phyloP scores from a whole-genome alignment of 1,284 basidiomycete species.

The Marasmius oreades region DNA sequence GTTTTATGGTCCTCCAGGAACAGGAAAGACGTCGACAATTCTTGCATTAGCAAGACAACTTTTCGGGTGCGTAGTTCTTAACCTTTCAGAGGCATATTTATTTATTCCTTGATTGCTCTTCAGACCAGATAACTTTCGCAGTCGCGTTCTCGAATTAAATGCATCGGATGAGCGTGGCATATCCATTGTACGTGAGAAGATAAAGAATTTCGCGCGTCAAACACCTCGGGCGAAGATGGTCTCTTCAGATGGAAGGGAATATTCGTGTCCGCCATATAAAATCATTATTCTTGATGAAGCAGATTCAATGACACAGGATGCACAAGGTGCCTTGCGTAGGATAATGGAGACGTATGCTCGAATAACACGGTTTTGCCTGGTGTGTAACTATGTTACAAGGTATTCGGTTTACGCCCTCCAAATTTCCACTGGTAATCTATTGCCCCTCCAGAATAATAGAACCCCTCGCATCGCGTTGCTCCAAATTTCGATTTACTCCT shows the following conservation, averaged over 20 bases:
- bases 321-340: conserved; percentile 90
- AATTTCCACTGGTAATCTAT: background rate
- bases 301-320: conserved; percentile 99
- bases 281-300: conserved; percentile 99
- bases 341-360: conserved; percentile 99
- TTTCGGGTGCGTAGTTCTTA: conserved; percentile 65
- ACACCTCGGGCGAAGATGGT: conserved; percentile 79
- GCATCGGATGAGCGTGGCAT: conserved; percentile 99
- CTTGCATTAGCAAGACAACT: conserved; percentile 92
- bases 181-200: conserved; percentile 94
- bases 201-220: conserved; percentile 97
- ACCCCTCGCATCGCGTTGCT: conserved; percentile 97
- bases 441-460: conserved; percentile 87
- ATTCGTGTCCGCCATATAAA: conserved; percentile 98
- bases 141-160: conserved; percentile 96
- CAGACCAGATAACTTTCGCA: conserved; percentile 92
- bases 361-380: conserved; percentile 97
- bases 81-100: background rate
- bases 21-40: conserved; percentile 98
- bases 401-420: conserved; percentile 26
- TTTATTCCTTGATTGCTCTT: background rate
- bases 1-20: conserved; percentile 98
- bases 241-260: conserved; percentile 77
- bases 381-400: conserved; percentile 99
- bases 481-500: conserved; percentile 97